Base-by-base conservation (phyloP, 169 alveolate species). In the Plasmodium gonderi region DNA sequence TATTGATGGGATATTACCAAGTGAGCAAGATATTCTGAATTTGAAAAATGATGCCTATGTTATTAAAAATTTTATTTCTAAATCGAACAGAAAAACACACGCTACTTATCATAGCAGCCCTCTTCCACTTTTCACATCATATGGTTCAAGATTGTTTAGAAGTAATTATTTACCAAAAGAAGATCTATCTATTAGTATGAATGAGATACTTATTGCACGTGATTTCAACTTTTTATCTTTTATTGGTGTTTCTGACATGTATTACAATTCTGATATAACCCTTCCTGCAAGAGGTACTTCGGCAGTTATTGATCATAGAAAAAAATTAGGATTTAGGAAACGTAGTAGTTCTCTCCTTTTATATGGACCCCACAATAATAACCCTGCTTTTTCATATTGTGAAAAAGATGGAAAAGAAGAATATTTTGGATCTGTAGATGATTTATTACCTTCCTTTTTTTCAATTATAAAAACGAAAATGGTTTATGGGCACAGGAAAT, bases 381-480 rank as follows among this genome's bases (percentile, higher is more conserved):
- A 33, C 31, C 47, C 47, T 0, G 3, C n/a, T 7, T 40, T 54
- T 85, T 42, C 42, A 7, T 36, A 17, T 51, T 74, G 87, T 85
- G 45, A 20, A 49, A 72, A 72, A 54, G 47, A 74, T 74, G 75
- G 33, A 12, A 67, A 81, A 3, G 47, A 31, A 49, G 64, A 67
- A 9, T 85, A 74, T 77, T 75, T 40, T 74, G 87, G 79, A 51
- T 36, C 76, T 29, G 42, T 42, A 36, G 92, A 85, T 44, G 85
- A 74, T 85, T 85, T 85, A 17, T 29, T 75, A 8, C 38, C 77
- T 7, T 49, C 47, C 44, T 85, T 85, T 60, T 85, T 85, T 75
- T 85, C 92, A 85, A 26, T 38, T 85, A 75, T 85, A 9, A 85
- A 85, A 85, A 26, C 64, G 31, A 85, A 85, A 75, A 85, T 72